These are phyloP conservation scores for Luffa aegyptiaca DNA, from an alignment of 306 rosid species.

Conservation along the genomic window DNA sequence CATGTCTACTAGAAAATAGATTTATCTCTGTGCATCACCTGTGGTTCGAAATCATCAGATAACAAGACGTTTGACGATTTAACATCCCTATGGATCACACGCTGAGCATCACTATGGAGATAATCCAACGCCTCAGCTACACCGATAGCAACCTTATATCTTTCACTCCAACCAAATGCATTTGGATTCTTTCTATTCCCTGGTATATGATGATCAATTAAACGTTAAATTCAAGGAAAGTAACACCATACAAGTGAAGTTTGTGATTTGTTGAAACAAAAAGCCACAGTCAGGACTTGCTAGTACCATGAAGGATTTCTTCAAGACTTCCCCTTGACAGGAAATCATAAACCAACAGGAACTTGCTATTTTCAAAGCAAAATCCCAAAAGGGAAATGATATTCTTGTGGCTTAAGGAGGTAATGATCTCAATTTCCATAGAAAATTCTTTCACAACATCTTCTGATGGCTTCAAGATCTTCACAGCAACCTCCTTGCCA, in stretches of 20 bases:
- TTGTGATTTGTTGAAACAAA: background rate
- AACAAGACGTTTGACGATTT: conserved; percentile 78
- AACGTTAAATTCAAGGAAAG: conserved; percentile 11
- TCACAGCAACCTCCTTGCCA: conserved; percentile 83
- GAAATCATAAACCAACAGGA: conserved; percentile 88
- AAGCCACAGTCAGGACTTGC: background rate
- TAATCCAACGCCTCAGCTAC: conserved; percentile 89
- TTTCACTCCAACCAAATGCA: conserved; percentile 75
- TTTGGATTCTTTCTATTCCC: conserved; percentile 52
- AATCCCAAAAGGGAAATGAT: conserved; percentile 83
- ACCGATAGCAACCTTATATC: conserved; percentile 82
- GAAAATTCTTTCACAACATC: conserved; percentile 63
- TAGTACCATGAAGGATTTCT: conserved; percentile 83
- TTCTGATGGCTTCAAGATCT: conserved; percentile 81
- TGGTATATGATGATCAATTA: conserved; percentile 11
- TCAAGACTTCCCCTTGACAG: conserved; percentile 94
- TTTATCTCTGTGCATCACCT: conserved; percentile 32
- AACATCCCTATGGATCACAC: conserved; percentile 83
- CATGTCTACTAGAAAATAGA: background rate
- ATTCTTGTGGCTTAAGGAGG: conserved; percentile 71
- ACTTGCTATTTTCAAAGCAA: conserved; percentile 75
- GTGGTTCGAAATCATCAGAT: conserved; percentile 88
- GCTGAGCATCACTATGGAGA: conserved; percentile 53
- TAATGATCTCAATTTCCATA: conserved; percentile 81
- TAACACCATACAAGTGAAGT: background rate